A percentile compares a stretch with the other conserved stretches of the same genome.
Conservation (phyloP, 345 rosid genomes). For the Pugionium dolabratum region DNA sequence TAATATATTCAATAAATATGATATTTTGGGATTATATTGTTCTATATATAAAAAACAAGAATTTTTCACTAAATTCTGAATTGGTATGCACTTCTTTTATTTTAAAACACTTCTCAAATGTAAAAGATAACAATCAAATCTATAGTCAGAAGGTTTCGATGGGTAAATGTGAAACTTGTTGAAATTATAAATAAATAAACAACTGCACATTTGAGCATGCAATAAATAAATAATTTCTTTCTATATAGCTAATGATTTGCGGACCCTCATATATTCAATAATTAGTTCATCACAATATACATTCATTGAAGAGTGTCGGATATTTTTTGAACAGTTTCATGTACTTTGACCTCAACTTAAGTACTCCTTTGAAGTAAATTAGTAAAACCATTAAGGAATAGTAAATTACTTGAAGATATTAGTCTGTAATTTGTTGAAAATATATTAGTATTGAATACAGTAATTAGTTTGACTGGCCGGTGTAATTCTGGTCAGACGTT, state of each 20-base stretch:
- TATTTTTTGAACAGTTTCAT: slow-evolving; percentile 3
- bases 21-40: no score
- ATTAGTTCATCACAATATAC: not conserved
- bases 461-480: slow-evolving; percentile 41
- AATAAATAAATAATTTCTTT: not conserved
- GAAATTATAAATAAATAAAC: no score
- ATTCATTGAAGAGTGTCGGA: not conserved
- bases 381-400: not conserved
- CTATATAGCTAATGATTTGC: not conserved
- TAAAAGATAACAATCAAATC: not conserved
- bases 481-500: slow-evolving; percentile 41
- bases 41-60: not conserved
- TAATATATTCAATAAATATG: no score
- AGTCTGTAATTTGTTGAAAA: slow-evolving; percentile 28
- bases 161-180: not conserved
- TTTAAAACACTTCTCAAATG: slow-evolving; percentile 4
- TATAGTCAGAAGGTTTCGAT: not conserved
- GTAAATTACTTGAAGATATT: no score
- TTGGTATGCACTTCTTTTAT: slow-evolving; percentile 3
- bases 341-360: not conserved
- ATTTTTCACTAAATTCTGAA: not conserved
- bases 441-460: slow-evolving; percentile 33
- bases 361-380: not conserved
- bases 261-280: not conserved
- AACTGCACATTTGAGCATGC: not conserved